Percentiles rank a stretch among this genome's conserved stretches.
These are phyloP conservation scores for Drechslerella dactyloides DNA, from an alignment of 2,329 filamentous ascomycete genomes.

Conservation along the genomic window DNA sequence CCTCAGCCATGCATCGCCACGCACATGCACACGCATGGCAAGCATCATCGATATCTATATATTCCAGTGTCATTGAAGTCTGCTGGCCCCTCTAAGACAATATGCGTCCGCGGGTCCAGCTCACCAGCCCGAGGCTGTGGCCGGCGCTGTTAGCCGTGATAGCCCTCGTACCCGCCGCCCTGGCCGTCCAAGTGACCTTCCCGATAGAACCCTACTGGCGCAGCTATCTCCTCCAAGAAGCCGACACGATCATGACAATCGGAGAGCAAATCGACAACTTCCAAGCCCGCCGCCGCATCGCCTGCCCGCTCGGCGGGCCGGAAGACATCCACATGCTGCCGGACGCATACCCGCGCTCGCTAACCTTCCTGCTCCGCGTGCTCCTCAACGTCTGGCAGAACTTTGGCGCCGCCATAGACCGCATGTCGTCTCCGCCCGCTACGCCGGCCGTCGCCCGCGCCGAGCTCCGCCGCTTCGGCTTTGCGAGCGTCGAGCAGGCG, in stretches of 20 bases:
- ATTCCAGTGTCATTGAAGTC: too few relatives aligned
- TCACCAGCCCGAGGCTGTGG: background rate
- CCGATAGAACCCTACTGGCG: slow-evolving; percentile 13
- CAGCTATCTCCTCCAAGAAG: slow-evolving; percentile 2
- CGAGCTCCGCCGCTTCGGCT: slow-evolving; percentile 7
- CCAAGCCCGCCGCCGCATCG: background rate
- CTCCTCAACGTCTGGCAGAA: slow-evolving; percentile 1
- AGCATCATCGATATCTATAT: too few relatives aligned
- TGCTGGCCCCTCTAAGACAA: background rate
- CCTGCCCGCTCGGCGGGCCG: slow-evolving; percentile 1
- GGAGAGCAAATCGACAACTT: slow-evolving; percentile 8
- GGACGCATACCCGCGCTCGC: background rate
- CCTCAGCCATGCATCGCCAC: too few relatives aligned
- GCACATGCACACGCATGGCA: too few relatives aligned
- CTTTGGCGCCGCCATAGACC: background rate
- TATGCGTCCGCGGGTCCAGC: background rate
- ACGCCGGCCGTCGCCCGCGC: background rate
- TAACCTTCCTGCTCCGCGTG: slow-evolving; percentile 13
- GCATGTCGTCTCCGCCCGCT: slow-evolving; percentile 7
- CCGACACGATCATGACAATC: background rate
- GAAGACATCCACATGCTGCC: too few relatives aligned
- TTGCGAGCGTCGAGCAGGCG: background rate
- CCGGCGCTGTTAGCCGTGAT: background rate
- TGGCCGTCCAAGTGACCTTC: background rate
- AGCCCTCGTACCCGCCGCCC: background rate